Conservation (phyloP, 2,329 filamentous ascomycete genomes). For the Colletotrichum eleusines region DNA sequence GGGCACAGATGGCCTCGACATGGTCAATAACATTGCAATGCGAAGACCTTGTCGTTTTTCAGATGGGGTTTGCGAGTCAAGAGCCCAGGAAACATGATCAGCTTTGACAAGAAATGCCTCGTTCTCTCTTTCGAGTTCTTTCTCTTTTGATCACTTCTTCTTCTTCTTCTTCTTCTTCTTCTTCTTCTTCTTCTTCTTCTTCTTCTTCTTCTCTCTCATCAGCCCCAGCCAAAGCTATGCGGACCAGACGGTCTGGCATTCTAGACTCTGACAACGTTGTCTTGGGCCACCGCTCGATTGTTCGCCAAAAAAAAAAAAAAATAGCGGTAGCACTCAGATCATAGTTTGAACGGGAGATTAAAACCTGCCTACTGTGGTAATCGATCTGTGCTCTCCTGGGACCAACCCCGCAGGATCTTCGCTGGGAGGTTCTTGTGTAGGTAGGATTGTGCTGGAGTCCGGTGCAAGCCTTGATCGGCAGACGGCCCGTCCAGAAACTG, state of each 20-base stretch:
- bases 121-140: neutral
- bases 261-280: too few relatives aligned
- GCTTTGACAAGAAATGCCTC: neutral
- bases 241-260: neutral
- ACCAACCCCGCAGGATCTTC: neutral
- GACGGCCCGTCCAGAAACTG: neutral
- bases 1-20: neutral
- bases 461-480: slow-evolving; percentile 4
- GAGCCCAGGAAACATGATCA: neutral
- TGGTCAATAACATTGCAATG: neutral
- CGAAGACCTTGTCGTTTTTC: neutral
- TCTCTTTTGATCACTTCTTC: too few relatives aligned
- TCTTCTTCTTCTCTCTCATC: neutral
- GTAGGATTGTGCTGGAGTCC: neutral
- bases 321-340: neutral
- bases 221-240: neutral
- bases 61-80: slow-evolving; percentile 16
- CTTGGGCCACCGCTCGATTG: neutral
- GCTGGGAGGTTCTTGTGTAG: neutral
- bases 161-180: neutral
- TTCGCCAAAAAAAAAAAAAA: neutral
- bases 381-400: neutral
- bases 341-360: slow-evolving; percentile 1
- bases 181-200: too few relatives aligned
- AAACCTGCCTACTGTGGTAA: neutral